These are phyloP conservation scores for Phragmites australis DNA, from an alignment of 176 grass and related monocot species.

Conservation along the genomic window DNA sequence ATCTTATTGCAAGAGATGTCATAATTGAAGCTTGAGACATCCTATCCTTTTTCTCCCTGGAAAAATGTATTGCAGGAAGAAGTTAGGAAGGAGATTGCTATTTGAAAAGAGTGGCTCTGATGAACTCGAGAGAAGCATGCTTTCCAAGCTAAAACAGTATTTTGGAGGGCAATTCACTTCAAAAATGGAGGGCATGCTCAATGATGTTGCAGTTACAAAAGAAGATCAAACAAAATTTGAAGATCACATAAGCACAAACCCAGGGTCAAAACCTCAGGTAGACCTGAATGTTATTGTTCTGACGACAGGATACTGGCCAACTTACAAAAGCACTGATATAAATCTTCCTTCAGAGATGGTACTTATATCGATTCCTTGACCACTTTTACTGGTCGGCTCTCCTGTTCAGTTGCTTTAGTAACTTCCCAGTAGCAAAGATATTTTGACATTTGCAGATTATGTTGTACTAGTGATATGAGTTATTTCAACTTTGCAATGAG, in stretches of 20 bases:
- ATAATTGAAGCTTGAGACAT: no score
- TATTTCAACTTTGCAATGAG: no score
- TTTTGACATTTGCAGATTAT: no score
- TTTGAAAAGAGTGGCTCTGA: slow-evolving; percentile 97
- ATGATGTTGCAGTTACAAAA: slow-evolving; percentile 76
- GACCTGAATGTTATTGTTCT: slow-evolving; percentile 80
- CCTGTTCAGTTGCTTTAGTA: no score
- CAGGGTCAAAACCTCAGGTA: slow-evolving; percentile 72
- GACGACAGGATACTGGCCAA: slow-evolving; percentile 97
- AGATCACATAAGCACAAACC: slow-evolving; percentile 65
- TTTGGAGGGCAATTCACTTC: slow-evolving; percentile 95
- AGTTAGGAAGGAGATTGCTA: slow-evolving; percentile 90
- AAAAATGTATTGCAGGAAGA: slow-evolving; percentile 91
- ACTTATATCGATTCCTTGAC: no score
- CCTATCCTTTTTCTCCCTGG: no score
- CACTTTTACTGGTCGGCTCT: no score
- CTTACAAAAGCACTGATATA: slow-evolving; percentile 89
- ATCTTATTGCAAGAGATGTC: no score
- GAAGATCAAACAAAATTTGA: slow-evolving; percentile 86
- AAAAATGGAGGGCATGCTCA: slow-evolving; percentile 98
- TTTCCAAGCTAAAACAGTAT: slow-evolving; percentile 91
- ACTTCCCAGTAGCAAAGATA: no score
- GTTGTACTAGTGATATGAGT: no score
- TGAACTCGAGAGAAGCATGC: slow-evolving; percentile 95
- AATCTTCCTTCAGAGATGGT: slow-evolving; percentile 96